Percentiles rank a stretch among this genome's conserved stretches.
These are phyloP conservation scores for Sporothrix brunneoviolacea DNA, from an alignment of 2,329 filamentous ascomycete genomes.

Conservation along the genomic window DNA sequence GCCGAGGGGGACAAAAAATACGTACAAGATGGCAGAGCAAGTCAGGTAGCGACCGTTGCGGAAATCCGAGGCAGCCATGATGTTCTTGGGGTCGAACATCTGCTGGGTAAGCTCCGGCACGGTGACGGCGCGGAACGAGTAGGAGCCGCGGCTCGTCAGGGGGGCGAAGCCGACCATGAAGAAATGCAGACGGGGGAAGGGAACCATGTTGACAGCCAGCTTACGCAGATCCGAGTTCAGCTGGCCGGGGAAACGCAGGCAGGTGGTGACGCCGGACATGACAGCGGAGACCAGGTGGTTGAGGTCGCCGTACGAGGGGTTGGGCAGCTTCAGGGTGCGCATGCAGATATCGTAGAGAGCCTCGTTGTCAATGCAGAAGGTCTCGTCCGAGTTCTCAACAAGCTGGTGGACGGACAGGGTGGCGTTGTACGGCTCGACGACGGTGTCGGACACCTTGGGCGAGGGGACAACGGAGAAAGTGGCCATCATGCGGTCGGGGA, in stretches of 20 bases:
- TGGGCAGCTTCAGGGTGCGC: slow-evolving; percentile 96
- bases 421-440: slow-evolving; percentile 99
- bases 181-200: slow-evolving; percentile 99
- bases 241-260: slow-evolving; percentile 97
- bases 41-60: slow-evolving; percentile 99
- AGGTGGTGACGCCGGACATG: slow-evolving; percentile 99
- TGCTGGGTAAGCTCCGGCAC: slow-evolving; percentile 99
- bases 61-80: slow-evolving; percentile 99
- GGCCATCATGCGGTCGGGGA: slow-evolving; percentile 99
- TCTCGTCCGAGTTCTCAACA: slow-evolving; percentile 99
- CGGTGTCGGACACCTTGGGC: slow-evolving; percentile 98
- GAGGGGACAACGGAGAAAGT: slow-evolving; percentile 99
- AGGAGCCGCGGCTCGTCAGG: slow-evolving; percentile 75
- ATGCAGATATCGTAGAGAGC: slow-evolving; percentile 99
- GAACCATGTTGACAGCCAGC: slow-evolving; percentile 99
- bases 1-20: no score
- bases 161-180: slow-evolving; percentile 99
- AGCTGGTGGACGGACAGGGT: slow-evolving; percentile 98
- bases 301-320: slow-evolving; percentile 97
- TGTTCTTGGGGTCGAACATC: slow-evolving; percentile 99
- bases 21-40: slow-evolving; percentile 95
- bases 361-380: slow-evolving; percentile 99
- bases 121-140: slow-evolving; percentile 95
- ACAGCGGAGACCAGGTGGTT: slow-evolving; percentile 99
- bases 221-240: slow-evolving; percentile 99